Evolutionary conservation across 371 early-diverging fungal species (phyloP).

Genomic region (Saksenaea vasiformis): DNA sequence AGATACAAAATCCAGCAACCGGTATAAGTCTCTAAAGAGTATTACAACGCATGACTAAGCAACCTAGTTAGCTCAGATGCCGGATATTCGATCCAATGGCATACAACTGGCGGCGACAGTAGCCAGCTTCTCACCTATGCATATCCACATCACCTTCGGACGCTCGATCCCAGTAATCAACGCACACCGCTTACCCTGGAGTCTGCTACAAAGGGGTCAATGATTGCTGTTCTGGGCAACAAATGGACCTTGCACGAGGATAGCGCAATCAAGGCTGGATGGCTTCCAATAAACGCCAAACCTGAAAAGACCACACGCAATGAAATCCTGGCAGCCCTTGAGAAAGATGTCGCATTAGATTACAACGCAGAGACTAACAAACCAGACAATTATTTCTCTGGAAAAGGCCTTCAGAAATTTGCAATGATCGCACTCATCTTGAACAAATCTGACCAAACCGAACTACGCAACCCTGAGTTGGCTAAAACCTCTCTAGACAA

Average conservation of each 20-base stretch:
- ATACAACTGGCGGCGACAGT: constrained; percentile 26
- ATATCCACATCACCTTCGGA: constrained; percentile 57
- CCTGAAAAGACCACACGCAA: constrained; percentile 36
- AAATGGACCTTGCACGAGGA: constrained; percentile 61
- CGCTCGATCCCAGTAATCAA: constrained; percentile 28
- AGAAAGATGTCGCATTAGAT: constrained; percentile 46
- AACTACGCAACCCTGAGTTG: constrained; percentile 41
- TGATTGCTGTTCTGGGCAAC: constrained; percentile 64
- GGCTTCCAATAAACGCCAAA: constrained; percentile 39
- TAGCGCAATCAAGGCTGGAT: constrained; percentile 25
- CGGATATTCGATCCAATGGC: constrained; percentile 54
- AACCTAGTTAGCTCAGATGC: constrained; percentile 17
- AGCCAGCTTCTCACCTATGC: constrained; percentile 44
- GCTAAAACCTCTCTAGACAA: constrained; percentile 38
- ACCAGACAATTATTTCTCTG: constrained; percentile 71
- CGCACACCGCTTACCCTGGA: constrained; percentile 24
- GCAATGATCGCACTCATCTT: constrained; percentile 66
- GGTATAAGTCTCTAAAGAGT: not conserved
- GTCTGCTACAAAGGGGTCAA: constrained; percentile 66
- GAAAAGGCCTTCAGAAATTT: constrained; percentile 70
- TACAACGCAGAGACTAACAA: constrained; percentile 39
- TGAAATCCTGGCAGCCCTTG: constrained; percentile 37
- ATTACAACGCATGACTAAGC: not conserved
- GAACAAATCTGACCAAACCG: constrained; percentile 48
- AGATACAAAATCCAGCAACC: not conserved